A percentile compares a stretch with the other conserved stretches of the same genome.
Conservation (phyloP, 768 basidiomycete genomes). For the Grammothele lineata region DNA sequence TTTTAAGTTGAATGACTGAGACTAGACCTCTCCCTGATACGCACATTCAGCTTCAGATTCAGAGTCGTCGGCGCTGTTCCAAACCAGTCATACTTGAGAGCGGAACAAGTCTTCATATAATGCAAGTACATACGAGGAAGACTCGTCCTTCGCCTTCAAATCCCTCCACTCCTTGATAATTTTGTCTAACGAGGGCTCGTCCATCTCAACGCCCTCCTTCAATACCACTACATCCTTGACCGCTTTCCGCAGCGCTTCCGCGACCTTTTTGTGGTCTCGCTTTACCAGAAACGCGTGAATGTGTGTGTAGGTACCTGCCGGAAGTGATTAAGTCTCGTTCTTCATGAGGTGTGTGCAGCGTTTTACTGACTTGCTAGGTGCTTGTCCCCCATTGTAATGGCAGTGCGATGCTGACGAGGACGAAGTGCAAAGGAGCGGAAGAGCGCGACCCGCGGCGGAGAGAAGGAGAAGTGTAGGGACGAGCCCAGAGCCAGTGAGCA, state of each 20-base stretch:
- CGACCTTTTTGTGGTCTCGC: constrained; percentile 65
- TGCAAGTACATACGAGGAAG: not conserved
- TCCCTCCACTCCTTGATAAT: constrained; percentile 66
- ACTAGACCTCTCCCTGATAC: too few species aligned
- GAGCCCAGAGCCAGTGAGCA: too few species aligned
- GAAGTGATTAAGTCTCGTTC: too few species aligned
- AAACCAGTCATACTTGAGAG: too few species aligned
- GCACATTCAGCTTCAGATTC: constrained; percentile 18
- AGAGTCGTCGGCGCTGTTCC: constrained; percentile 9
- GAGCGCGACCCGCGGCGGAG: too few species aligned
- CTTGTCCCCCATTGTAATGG: constrained; percentile 4
- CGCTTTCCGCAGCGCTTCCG: constrained; percentile 70
- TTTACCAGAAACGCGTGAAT: constrained; percentile 71
- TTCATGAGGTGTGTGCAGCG: too few species aligned
- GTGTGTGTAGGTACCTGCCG: constrained; percentile 66
- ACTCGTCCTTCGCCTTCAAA: constrained; percentile 12
- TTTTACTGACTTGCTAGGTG: constrained; percentile 11
- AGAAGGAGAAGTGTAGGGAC: not conserved
- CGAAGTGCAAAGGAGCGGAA: not conserved
- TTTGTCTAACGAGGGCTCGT: constrained; percentile 56
- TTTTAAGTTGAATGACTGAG: too few species aligned
- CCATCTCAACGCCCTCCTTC: constrained; percentile 45
- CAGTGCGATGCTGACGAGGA: not conserved
- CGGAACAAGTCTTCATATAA: constrained; percentile 2
- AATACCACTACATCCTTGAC: constrained; percentile 58